Evolutionary conservation across 768 basidiomycete species (phyloP).

Genomic region (Flagelloscypha sp.): DNA sequence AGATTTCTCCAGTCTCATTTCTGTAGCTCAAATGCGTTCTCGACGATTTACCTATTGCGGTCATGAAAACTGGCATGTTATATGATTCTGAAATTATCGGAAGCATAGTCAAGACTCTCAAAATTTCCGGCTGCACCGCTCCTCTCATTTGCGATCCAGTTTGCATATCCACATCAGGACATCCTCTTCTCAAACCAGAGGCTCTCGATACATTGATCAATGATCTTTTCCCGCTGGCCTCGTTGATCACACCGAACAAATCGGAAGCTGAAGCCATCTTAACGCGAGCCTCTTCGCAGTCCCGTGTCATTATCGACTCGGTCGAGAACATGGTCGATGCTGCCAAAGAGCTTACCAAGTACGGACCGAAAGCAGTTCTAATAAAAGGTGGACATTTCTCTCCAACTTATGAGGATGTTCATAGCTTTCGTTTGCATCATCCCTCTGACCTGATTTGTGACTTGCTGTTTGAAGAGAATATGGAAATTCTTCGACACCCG

Average conservation of each 20-base stretch:
- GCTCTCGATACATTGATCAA: slow-evolving; percentile 53
- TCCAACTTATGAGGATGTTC: slow-evolving; percentile 37
- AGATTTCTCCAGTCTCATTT: slow-evolving; percentile 4
- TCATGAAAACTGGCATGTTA: slow-evolving; percentile 90
- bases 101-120: slow-evolving; percentile 45
- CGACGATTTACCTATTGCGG: slow-evolving; percentile 59
- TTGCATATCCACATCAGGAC: slow-evolving; percentile 85
- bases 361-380: slow-evolving; percentile 53
- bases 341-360: slow-evolving; percentile 36
- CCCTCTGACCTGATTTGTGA: slow-evolving; percentile 33
- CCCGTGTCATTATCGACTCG: slow-evolving; percentile 25
- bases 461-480: slow-evolving; percentile 44
- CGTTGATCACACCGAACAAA: slow-evolving; percentile 79
- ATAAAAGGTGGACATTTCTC: slow-evolving; percentile 82
- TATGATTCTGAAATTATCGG: slow-evolving; percentile 47
- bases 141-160: slow-evolving; percentile 84
- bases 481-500: slow-evolving; percentile 55
- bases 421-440: slow-evolving; percentile 17
- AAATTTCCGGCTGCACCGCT: slow-evolving; percentile 31
- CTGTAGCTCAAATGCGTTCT: slow-evolving; percentile 63
- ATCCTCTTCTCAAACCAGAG: slow-evolving; percentile 59
- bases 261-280: slow-evolving; percentile 70
- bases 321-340: slow-evolving; percentile 57
- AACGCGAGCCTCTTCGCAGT: slow-evolving; percentile 19
- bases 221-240: slow-evolving; percentile 63